These are phyloP conservation scores for Bjerkandera adusta DNA, from an alignment of 1,284 basidiomycete genomes.

Conservation along the genomic window DNA sequence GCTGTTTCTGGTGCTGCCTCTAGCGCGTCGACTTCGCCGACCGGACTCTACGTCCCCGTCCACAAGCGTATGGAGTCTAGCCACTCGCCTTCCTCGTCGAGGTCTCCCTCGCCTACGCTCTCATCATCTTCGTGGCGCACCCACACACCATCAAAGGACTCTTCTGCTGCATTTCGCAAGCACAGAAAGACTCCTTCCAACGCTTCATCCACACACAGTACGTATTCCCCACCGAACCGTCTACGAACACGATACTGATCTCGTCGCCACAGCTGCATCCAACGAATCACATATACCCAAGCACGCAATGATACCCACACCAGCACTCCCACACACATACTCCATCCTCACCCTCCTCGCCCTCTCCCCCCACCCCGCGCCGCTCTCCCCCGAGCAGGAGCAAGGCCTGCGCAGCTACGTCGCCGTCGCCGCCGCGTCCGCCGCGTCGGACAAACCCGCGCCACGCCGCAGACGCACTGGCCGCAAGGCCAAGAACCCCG, in stretches of 20 bases:
- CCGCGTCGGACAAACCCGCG: constrained; percentile 9
- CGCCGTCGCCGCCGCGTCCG: constrained; percentile 6
- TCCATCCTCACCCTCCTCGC: constrained; percentile 23
- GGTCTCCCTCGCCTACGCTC: constrained; percentile 7
- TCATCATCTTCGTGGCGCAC: constrained; percentile 7
- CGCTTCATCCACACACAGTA: constrained; percentile 3
- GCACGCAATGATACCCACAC: constrained; percentile 21
- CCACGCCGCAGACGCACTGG: constrained; percentile 24
- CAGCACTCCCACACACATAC: constrained; percentile 17
- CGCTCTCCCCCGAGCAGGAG: constrained; percentile 20
- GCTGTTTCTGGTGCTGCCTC: constrained; percentile 13
- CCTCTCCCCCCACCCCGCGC: constrained; percentile 22
- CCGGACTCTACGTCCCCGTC: constrained; percentile 26
- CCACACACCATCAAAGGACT: background rate
- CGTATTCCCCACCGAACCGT: background rate
- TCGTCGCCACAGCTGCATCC: background rate
- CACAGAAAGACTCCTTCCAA: constrained; percentile 8
- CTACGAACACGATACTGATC: background rate
- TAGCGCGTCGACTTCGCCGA: constrained; percentile 12
- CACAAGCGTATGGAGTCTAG: constrained; percentile 25
- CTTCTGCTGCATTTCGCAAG: constrained; percentile 3
- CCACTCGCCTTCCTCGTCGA: constrained; percentile 8
- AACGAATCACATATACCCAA: constrained; percentile 22
- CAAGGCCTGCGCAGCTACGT: constrained; percentile 4
- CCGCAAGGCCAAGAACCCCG: constrained; percentile 20